A percentile compares a stretch with the other conserved stretches of the same genome.
phyloP scores from a whole-genome alignment of 1,139 yeast species.

The Yueomyces sp. region DNA sequence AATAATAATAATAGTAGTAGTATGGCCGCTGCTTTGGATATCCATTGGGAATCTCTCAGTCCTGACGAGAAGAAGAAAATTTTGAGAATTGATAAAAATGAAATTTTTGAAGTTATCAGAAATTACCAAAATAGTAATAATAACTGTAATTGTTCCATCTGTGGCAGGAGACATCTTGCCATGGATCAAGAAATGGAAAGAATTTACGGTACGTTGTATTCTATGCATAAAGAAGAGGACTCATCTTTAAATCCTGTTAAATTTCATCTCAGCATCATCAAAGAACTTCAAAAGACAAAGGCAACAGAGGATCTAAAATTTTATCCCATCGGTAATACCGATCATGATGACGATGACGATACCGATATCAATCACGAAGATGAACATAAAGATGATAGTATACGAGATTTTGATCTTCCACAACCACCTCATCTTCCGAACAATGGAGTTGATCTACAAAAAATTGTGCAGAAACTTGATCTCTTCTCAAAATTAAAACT shows the following conservation, averaged over 20 bases:
- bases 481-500: conserved; percentile 14
- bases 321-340: background rate
- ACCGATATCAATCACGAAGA: background rate
- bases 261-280: conserved; percentile 23
- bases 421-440: background rate
- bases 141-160: conserved; percentile 61
- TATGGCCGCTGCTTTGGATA: conserved; percentile 16
- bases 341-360: background rate
- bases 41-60: conserved; percentile 57
- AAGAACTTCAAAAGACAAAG: conserved; percentile 21
- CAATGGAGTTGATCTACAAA: no score
- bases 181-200: conserved; percentile 73
- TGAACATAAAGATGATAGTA: conserved; percentile 10
- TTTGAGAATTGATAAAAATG: conserved; percentile 56
- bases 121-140: conserved; percentile 36
- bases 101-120: conserved; percentile 53
- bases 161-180: conserved; percentile 65
- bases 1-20: conserved; percentile 19
- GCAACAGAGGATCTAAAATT: conserved; percentile 3
- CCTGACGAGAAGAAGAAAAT: conserved; percentile 50
- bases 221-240: conserved; percentile 20
- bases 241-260: conserved; percentile 23
- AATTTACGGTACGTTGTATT: conserved; percentile 43
- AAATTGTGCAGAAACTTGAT: background rate
- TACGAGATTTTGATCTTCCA: conserved; percentile 5